These are phyloP conservation scores for Stagonosporopsis tanaceti DNA, from an alignment of 2,329 filamentous ascomycete species.

Conservation along the genomic window DNA sequence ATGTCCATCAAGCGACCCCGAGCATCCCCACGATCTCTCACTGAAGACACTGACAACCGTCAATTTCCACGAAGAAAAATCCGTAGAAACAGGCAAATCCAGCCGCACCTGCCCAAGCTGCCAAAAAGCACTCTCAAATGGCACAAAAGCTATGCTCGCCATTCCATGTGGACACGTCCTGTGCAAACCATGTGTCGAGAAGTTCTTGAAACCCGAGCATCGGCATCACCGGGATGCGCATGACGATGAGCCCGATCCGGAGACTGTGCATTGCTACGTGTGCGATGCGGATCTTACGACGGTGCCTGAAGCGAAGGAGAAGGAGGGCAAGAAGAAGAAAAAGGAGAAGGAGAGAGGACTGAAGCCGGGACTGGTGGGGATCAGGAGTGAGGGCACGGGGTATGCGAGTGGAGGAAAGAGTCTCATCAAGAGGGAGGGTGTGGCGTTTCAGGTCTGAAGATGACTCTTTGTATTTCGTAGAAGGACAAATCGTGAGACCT, in stretches of 20 bases:
- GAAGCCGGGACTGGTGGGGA: constrained; percentile 76
- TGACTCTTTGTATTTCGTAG: neutral
- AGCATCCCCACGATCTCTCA: constrained; percentile 75
- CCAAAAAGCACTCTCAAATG: constrained; percentile 81
- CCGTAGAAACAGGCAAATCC: constrained; percentile 58
- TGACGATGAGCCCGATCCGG: constrained; percentile 61
- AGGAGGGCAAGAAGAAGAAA: constrained; percentile 51
- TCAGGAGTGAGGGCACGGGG: constrained; percentile 87
- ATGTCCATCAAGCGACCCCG: constrained; percentile 74
- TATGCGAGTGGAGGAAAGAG: constrained; percentile 89
- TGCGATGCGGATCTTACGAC: constrained; percentile 79
- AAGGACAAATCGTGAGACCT: too few species aligned
- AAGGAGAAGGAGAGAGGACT: constrained; percentile 65
- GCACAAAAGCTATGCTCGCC: constrained; percentile 80
- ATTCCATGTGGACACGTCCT: constrained; percentile 92
- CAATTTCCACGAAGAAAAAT: constrained; percentile 76
- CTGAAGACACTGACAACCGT: constrained; percentile 80
- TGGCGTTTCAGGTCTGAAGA: constrained; percentile 70
- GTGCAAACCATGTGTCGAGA: constrained; percentile 82
- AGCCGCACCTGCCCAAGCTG: constrained; percentile 80
- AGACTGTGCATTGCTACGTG: constrained; percentile 77
- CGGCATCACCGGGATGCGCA: constrained; percentile 60
- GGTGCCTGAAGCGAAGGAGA: constrained; percentile 38
- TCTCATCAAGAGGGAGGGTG: constrained; percentile 78
- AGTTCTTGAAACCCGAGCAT: constrained; percentile 71